Base-by-base conservation (phyloP, 1,139 yeast genomes). In the Blastobotrys serpentis region DNA sequence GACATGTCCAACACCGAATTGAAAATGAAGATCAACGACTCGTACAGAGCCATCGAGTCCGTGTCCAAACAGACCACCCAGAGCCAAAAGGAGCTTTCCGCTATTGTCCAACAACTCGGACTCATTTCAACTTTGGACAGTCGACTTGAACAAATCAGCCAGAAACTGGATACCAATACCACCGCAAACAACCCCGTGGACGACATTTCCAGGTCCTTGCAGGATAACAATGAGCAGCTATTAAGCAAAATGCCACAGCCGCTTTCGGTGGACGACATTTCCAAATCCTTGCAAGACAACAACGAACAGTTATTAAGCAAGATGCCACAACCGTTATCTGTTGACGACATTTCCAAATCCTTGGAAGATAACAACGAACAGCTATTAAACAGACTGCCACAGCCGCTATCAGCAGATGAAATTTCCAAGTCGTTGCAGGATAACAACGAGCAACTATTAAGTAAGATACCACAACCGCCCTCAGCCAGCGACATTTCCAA, bases 21-120 rank as follows among this genome's bases (percentile, higher is more conserved):
- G 13, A 36, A 18, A 10, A 36, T 19, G 25, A 36, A 19, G 40
- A 19, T 36, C 8, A 36, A 19, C 25, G 40, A 36, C 14, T 36
- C 40, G 5, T 36, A 18, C 25, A 36, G 37, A 7, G 30, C 33
- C 14, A 43, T 43, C 13, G 38, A 39, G 7, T 11, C 43, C 25
- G n/a, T 43, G 4, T 36, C 42, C 21, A 8, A 25, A 18, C 43
- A 43, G 34, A 23, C 16, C 19, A 19, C 46, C 23, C 22, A 43
- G 3, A 17, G 18, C n/a, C 29, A 38, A 2, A 4, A n/a, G 2
- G 25, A 16, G 2, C 19, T 36, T n/a, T 17, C 16, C n/a, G 14
- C 40, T 19, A 19, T 36, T 36, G 40, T 19, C 11, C 25, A 36
- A 36, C 6, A 18, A 11, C 13, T 17, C n/a, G 40, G 22, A 13